Base-by-base conservation (phyloP, 2,329 filamentous ascomycete genomes). In the Venturia carpophila region DNA sequence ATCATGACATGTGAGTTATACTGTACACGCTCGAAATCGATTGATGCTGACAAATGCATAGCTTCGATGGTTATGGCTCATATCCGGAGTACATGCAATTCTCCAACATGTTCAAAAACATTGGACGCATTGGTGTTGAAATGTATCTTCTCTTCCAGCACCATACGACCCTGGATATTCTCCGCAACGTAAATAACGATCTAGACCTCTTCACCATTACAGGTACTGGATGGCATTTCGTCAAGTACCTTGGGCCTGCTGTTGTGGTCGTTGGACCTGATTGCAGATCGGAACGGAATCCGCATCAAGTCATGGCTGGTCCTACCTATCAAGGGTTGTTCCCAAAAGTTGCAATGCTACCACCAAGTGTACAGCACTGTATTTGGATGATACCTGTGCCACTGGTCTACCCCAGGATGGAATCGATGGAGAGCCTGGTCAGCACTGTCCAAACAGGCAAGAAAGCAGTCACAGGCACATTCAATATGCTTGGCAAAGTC, bases 121-220 rank as follows among this genome's bases (percentile, higher is more conserved):
- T 97, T 72, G 94, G 94, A 30, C 87, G 94, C 45, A 88, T 99
- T 67, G 94, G 92, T 27, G 92, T 95, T 65, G 92, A 97, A 70
- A 97, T 97, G 92, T 99, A 97, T 73, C 83, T 99, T 43, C 84
- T 99, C 9, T 99, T 99, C 82, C 94, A 99, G 73, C 94, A 99
- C 73, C 94, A 99, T 75, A 97, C 94, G 0, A 97, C 93, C 0
- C 82, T 95, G 3, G 94, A 97, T 73, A 90, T 97, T 52, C 84
- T 99, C 66, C 89, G 92, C 63, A 93, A 96, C 70, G 88, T 96
- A 66, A 89, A 84, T 71, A 90, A 90, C 60, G 94, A 99, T 72
- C 83, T 87, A 60, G 94, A 99, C 71, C 84, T 99, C 6, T 99
- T 99, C 77, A 97, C 93, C 1, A 88, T 99, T 65, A 97, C 94